Evolutionary conservation across 371 early-diverging fungal genomes (phyloP).

Genomic region (Aphelidium insulamus): DNA sequence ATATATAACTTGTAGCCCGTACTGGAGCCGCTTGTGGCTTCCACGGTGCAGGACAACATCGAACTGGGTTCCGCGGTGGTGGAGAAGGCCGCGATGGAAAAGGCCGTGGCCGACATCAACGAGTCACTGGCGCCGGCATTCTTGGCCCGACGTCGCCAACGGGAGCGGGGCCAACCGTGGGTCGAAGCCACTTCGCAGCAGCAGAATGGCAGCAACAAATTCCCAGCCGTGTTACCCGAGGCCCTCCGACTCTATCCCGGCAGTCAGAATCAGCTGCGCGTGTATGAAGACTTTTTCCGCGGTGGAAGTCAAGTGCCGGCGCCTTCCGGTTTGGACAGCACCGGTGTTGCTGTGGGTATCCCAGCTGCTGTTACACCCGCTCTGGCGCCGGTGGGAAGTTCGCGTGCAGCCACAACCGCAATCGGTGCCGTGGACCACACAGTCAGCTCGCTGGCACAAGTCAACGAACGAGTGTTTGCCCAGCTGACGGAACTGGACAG

Average conservation of each 20-base stretch:
- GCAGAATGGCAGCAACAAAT: background rate
- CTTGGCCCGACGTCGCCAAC: slow-evolving; percentile 49
- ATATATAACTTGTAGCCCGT: slow-evolving; percentile 16
- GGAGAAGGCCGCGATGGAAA: slow-evolving; percentile 80
- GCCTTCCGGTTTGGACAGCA: slow-evolving; percentile 7
- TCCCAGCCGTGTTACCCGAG: slow-evolving; percentile 53
- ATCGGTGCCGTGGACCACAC: slow-evolving; percentile 3
- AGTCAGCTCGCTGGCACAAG: too few species aligned
- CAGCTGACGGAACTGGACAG: slow-evolving; percentile 73
- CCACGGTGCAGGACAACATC: slow-evolving; percentile 68
- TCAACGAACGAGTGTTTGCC: too few species aligned
- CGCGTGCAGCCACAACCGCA: slow-evolving; percentile 5
- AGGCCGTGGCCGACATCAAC: slow-evolving; percentile 67
- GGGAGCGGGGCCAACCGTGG: slow-evolving; percentile 40
- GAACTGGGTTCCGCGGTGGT: slow-evolving; percentile 75
- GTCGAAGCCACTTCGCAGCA: too few species aligned
- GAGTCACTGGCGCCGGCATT: slow-evolving; percentile 41
- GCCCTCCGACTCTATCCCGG: slow-evolving; percentile 51
- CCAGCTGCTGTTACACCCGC: slow-evolving; percentile 6
- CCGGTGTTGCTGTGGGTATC: slow-evolving; percentile 6
- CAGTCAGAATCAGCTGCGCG: slow-evolving; percentile 36
- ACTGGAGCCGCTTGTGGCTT: slow-evolving; percentile 51
- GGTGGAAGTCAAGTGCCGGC: slow-evolving; percentile 7
- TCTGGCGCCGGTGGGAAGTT: background rate
- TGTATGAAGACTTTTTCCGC: slow-evolving; percentile 49